Base-by-base conservation (phyloP, 371 early-diverging fungal species). In the Dinochytrium kinnereticum region DNA sequence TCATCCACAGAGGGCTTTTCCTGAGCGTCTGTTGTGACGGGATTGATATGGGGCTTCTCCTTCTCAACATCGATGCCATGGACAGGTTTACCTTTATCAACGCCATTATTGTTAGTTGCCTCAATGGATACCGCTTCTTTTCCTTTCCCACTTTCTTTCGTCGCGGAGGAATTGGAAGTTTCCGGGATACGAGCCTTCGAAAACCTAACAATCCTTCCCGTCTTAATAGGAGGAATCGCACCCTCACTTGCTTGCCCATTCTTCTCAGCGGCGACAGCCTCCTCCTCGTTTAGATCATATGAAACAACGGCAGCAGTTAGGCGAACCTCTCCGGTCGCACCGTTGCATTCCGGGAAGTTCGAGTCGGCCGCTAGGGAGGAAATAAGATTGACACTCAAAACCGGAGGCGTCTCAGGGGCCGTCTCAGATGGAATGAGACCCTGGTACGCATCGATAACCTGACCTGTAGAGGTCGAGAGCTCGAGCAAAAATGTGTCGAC, bases 401-500 rank as follows among this genome's bases (percentile, higher is more conserved):
- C 7, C 10, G 36, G 24, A 34, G 61, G 10, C 7, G 19, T 36
- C 10, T 31, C 37, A 13, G 61, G n/a, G 13, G 10, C 24, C 5
- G 7, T 3, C 15, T 17, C 7, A 17, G 61, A 24, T 34, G 37
- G 30, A 28, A 24, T 36, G 19, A 61, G 61, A 24, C n/a, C 13
- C n/a, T 13, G 36, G 34, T 21, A 7, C 3, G 61, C 61, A 36
- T 61, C 61, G n/a, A 61, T 15, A 26, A 61, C 7, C 7, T 28
- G 3, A 7, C 61, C 61, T 7, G 7, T 61, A 13, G 34, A 3
- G 28, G 36, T 28, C 10, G 61, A 61, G 24, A 61, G 61, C 34
- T 61, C 61, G 19, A 61, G 61, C 13, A 61, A 36, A 26, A 61
- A 61, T 17, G 61, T 61, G 13, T 61, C 61, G 34, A 61, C 36